Evolutionary conservation across 2,329 filamentous ascomycete species (phyloP).

Genomic region (Corinectria fuckeliana): DNA sequence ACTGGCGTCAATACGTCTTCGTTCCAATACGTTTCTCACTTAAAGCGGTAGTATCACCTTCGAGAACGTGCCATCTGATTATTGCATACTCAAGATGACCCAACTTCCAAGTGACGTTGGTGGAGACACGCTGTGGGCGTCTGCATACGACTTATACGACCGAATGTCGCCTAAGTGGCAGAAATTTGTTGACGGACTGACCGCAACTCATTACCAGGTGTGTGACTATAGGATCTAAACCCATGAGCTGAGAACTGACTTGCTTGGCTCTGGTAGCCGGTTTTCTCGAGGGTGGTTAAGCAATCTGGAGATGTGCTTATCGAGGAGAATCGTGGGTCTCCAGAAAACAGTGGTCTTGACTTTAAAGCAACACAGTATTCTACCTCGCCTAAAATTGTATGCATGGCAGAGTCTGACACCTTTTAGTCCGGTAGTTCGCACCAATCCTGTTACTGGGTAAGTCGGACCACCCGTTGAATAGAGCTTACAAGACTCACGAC

Average conservation of each 20-base stretch:
- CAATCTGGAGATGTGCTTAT: constrained; percentile 12
- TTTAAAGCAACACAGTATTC: constrained; percentile 20
- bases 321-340: constrained; percentile 13
- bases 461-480: no score
- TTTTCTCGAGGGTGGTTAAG: no score
- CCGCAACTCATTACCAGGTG: constrained; percentile 12
- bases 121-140: constrained; percentile 20
- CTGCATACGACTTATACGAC: constrained; percentile 19
- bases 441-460: constrained; percentile 23
- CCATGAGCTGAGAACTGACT: no score
- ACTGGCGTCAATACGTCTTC: neutral
- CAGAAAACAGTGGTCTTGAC: constrained; percentile 19
- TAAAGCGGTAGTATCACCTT: constrained; percentile 13
- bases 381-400: no score
- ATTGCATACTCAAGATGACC: constrained; percentile 18
- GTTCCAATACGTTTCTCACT: no score
- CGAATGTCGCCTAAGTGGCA: constrained; percentile 16
- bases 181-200: constrained; percentile 16
- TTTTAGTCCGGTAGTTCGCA: constrained; percentile 21
- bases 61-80: constrained; percentile 19
- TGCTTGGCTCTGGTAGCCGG: no score
- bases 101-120: constrained; percentile 19
- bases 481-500: no score
- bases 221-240: no score
- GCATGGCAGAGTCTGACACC: no score